Conservation (phyloP, 2,329 filamentous ascomycete species). For the Colletotrichum sansevieriae region DNA sequence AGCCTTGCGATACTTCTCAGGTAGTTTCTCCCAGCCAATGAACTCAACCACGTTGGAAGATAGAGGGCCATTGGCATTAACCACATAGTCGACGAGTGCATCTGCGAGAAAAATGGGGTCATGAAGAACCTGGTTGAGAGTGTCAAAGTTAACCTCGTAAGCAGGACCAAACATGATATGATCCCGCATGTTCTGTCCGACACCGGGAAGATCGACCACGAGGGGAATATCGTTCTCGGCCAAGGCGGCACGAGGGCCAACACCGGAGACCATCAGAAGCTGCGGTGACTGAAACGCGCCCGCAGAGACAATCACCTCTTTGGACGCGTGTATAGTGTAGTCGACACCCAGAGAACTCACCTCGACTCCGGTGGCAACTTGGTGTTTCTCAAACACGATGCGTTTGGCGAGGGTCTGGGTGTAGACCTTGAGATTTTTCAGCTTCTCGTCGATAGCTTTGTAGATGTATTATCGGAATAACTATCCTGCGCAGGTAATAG, state of each 20-base stretch:
- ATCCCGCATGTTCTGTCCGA: conserved; percentile 82
- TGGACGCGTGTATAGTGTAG: conserved; percentile 46
- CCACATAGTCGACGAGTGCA: not conserved
- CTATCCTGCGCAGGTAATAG: too few species aligned
- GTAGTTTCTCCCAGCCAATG: conserved; percentile 44
- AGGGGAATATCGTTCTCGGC: conserved; percentile 56
- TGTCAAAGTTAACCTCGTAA: conserved; percentile 12
- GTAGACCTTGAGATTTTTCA: conserved; percentile 54
- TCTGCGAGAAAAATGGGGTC: not conserved
- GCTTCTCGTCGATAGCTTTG: conserved; percentile 42
- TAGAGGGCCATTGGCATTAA: not conserved
- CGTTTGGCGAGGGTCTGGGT: conserved; percentile 57
- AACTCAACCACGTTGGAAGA: conserved; percentile 23
- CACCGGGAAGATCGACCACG: conserved; percentile 70
- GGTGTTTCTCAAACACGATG: conserved; percentile 57
- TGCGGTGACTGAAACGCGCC: conserved; percentile 86
- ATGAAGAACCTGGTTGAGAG: not conserved
- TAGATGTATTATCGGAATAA: conserved; percentile 5
- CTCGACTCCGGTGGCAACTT: conserved; percentile 56
- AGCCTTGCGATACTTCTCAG: conserved; percentile 14
- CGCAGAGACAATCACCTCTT: conserved; percentile 83
- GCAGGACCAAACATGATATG: conserved; percentile 2
- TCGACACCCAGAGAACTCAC: conserved; percentile 45
- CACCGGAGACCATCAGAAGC: conserved; percentile 68
- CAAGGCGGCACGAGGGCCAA: conserved; percentile 58